Percentiles rank a stretch among this genome's conserved stretches.
Conservation (phyloP, 2,329 filamentous ascomycete genomes). For the Orbilia oligospora region DNA sequence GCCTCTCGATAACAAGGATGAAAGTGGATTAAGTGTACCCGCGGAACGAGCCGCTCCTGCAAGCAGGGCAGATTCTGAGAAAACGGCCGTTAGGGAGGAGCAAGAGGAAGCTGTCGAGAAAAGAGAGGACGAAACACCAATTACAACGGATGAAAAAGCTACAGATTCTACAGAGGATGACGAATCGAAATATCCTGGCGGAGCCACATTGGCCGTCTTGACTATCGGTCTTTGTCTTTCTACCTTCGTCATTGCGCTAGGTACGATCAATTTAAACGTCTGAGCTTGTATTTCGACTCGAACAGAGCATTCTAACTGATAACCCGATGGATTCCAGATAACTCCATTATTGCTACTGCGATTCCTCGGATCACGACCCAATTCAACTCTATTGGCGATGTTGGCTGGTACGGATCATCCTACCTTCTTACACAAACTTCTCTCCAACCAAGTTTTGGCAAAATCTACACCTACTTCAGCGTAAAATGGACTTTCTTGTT, state of each 20-base stretch:
- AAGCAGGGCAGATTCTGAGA: constrained; percentile 50
- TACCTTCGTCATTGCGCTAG: constrained; percentile 55
- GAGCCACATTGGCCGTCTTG: constrained; percentile 39
- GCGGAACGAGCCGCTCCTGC: constrained; percentile 40
- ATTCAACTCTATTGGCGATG: constrained; percentile 67
- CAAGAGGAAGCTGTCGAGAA: constrained; percentile 27
- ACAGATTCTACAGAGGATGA: constrained; percentile 36
- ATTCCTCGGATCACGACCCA: constrained; percentile 59
- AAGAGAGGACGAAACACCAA: constrained; percentile 2
- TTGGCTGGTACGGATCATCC: constrained; percentile 68
- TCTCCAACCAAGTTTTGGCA: constrained; percentile 68
- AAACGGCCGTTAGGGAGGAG: constrained; percentile 39
- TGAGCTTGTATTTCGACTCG: background rate
- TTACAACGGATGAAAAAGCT: constrained; percentile 41
- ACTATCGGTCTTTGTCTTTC: constrained; percentile 54
- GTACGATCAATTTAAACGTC: constrained; percentile 16
- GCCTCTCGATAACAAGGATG: constrained; percentile 38
- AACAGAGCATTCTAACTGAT: background rate
- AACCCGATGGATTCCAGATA: constrained; percentile 30
- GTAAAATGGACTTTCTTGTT: constrained; percentile 64
- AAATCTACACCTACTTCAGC: constrained; percentile 67
- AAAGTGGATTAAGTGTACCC: constrained; percentile 17
- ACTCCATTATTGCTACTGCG: constrained; percentile 59
- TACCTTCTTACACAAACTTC: constrained; percentile 67
- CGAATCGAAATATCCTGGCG: constrained; percentile 58